Evolutionary conservation across 495 filamentous ascomycete genomes (phyloP), one percentile per base, ranked within the genome.

Genomic region (Parathielavia appendiculata): DNA sequence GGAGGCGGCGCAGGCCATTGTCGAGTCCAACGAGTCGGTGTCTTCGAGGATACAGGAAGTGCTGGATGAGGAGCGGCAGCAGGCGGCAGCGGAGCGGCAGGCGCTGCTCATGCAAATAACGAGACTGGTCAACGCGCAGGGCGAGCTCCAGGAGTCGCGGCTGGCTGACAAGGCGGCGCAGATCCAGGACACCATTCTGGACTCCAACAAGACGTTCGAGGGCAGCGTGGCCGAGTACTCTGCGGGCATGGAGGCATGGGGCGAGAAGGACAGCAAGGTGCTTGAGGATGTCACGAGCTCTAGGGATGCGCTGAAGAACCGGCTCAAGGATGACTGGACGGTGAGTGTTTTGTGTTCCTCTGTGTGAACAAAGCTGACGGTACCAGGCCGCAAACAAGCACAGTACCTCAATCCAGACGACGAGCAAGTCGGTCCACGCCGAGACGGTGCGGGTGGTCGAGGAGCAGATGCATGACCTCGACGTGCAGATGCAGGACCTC

Each of bases 361-460:
- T 22, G 17, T 1, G 17, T 26, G 34, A 40, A 32, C 41, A 57
- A 60, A 66, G 62, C 73, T 75, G 66, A 73, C 54, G 49, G 5
- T 61, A 20, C 5, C 56, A 93, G 88, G 67, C 73, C 13, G 90
- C 92, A 26, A 88, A 92, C 59, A 81, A 87, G 60, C 87, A 90
- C 63, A 92, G 89, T 61, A 81, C 73, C 1, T 85, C 88, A 4
- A 91, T 97, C 59, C 87, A 90, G 60, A 79, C 79, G 2, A 86
- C 88, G 0, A 95, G 92, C 1, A 86, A 88, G 54, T 88, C 90
- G 0, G 90, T 97, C 11, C 91, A 97, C 59, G 86, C 89, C n/a
- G 87, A 95, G 71, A 95, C 92, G 0, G 83, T 96, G 19, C 85
- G 84, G 1, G 93, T 95, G 63, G 92, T 97, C 11, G 88, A 92